Conservation (phyloP, 148 eudicot species). For the Camellia japonica region DNA sequence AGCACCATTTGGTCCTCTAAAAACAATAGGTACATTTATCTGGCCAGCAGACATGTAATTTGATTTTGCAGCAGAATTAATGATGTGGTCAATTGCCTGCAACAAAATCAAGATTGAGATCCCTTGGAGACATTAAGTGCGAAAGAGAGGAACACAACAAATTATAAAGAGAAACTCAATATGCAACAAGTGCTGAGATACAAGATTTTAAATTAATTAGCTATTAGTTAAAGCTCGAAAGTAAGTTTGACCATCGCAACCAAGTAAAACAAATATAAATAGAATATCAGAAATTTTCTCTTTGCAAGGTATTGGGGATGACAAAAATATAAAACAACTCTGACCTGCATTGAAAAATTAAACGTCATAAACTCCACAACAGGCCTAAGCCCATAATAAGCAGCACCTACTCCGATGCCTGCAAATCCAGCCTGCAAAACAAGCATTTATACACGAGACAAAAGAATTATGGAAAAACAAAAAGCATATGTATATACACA, state of each 20-base stretch:
- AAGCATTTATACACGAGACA: neutral
- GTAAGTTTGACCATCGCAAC: neutral
- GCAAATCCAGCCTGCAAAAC: constrained; percentile 81
- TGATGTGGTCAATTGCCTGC: constrained; percentile 91
- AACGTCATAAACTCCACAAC: constrained; percentile 88
- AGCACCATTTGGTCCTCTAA: constrained; percentile 93
- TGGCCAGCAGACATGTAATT: constrained; percentile 93
- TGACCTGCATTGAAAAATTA: constrained; percentile 93
- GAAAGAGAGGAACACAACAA: neutral
- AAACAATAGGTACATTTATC: constrained; percentile 74
- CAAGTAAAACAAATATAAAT: neutral
- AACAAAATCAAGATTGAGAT: constrained; percentile 14
- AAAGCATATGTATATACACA: neutral
- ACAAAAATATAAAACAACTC: neutral
- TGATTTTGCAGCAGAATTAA: constrained; percentile 89
- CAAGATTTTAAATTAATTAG: neutral
- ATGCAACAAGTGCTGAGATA: neutral
- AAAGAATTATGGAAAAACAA: neutral
- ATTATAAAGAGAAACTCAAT: neutral
- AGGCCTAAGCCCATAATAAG: constrained; percentile 74
- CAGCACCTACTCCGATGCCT: constrained; percentile 94
- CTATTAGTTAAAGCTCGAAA: neutral
- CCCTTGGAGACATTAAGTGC: neutral
- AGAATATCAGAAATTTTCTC: neutral
- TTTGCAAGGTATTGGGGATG: neutral